phyloP scores from a whole-genome alignment of 2,329 filamentous ascomycete species.

The Ophiostoma sp. region DNA sequence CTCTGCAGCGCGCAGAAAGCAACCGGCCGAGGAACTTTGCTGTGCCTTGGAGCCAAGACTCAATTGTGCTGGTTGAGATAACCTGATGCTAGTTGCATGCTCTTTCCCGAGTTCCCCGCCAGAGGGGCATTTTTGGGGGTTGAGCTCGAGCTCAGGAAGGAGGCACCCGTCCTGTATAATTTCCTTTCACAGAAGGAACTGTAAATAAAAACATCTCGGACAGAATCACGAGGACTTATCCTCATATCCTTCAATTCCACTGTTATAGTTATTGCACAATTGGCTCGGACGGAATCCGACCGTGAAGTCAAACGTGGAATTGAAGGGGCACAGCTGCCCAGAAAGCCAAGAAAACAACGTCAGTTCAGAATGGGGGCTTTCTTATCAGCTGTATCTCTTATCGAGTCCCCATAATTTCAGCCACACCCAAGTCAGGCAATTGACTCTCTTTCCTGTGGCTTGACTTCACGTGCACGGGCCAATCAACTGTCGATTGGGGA shows the following conservation, averaged over 20 bases:
- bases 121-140: background rate
- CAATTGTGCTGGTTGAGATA: background rate
- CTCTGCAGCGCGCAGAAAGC: background rate
- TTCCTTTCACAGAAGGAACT: background rate
- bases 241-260: background rate
- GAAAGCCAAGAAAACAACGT: background rate
- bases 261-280: background rate
- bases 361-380: background rate
- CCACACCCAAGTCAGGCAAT: background rate
- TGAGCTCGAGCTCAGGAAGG: background rate
- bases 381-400: background rate
- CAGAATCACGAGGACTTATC: background rate
- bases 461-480: constrained; percentile 9
- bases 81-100: constrained; percentile 12
- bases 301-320: background rate
- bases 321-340: background rate
- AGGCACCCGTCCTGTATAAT: background rate
- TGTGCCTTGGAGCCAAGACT: background rate
- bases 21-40: background rate
- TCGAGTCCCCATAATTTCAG: background rate
- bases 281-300: background rate
- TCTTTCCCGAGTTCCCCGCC: background rate
- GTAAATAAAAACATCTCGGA: background rate
- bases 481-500: background rate
- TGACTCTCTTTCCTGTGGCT: background rate